Conservation (phyloP, 352 stramenopile genomes). For the Phytophthora brassicae region DNA sequence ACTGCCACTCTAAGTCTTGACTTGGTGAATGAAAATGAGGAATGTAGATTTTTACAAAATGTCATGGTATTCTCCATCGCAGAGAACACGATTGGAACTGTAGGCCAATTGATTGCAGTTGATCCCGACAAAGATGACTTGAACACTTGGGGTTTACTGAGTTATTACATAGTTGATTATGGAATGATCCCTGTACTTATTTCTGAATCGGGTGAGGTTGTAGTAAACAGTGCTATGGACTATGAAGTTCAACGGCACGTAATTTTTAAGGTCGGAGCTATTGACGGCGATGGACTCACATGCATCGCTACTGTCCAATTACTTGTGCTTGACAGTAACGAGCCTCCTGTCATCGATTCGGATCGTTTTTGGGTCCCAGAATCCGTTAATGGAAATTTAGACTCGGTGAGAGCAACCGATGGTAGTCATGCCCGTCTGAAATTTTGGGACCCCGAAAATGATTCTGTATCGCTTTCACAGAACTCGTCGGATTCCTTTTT, state of each 20-base stretch:
- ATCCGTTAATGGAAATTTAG: constrained; percentile 20
- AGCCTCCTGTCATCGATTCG: constrained; percentile 37
- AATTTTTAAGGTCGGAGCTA: constrained; percentile 14
- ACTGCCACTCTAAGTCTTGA: constrained; percentile 9
- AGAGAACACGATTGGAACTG: constrained; percentile 22
- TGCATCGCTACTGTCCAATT: constrained; percentile 17
- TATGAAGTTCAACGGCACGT: constrained; percentile 19
- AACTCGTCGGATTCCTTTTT: constrained; percentile 32
- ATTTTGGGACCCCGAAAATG: constrained; percentile 69
- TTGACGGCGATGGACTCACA: constrained; percentile 20
- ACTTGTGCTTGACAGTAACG: constrained; percentile 33
- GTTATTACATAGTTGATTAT: constrained; percentile 18
- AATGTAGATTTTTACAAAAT: constrained; percentile 8
- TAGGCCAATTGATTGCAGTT: constrained; percentile 15
- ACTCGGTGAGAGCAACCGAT: constrained; percentile 14
- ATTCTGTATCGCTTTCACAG: constrained; percentile 38
- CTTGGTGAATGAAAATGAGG: constrained; percentile 21
- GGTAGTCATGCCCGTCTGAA: constrained; percentile 19
- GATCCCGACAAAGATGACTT: constrained; percentile 18
- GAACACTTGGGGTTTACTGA: constrained; percentile 16
- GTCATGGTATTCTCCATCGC: neutral
- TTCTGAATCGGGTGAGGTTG: constrained; percentile 10
- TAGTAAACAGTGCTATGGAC: constrained; percentile 16
- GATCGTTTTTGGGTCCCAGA: constrained; percentile 47
- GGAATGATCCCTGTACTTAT: constrained; percentile 1